These are phyloP conservation scores for Basipetospora chlamydospora DNA, from an alignment of 2,329 filamentous ascomycete genomes.

Conservation along the genomic window DNA sequence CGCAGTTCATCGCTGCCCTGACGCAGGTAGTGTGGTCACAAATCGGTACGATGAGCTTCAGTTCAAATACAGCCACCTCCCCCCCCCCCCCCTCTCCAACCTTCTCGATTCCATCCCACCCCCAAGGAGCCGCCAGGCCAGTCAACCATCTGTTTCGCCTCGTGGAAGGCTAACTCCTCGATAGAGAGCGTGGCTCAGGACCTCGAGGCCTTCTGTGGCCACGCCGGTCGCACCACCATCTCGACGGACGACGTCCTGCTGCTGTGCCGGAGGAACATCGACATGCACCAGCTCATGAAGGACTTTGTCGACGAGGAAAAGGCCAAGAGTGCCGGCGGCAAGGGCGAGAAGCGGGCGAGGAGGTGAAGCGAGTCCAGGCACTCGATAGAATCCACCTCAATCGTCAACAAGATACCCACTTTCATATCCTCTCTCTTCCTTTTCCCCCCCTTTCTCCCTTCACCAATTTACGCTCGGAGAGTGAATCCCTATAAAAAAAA, in stretches of 20 bases:
- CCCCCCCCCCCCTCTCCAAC: background rate
- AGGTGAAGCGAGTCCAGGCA: background rate
- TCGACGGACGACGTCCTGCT: constrained; percentile 79
- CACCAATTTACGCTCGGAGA: too few species aligned
- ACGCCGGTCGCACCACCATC: constrained; percentile 69
- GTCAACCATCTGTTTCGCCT: too few species aligned
- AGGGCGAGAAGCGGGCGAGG: constrained; percentile 3
- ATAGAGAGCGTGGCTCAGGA: constrained; percentile 42
- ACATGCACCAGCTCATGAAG: constrained; percentile 62
- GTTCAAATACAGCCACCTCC: background rate
- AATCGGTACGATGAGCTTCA: constrained; percentile 58
- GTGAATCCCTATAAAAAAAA: too few species aligned
- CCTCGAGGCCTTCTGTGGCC: constrained; percentile 46
- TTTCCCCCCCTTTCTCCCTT: too few species aligned
- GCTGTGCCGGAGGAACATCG: constrained; percentile 74
- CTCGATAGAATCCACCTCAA: too few species aligned
- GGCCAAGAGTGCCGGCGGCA: constrained; percentile 19
- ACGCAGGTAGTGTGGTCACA: constrained; percentile 82
- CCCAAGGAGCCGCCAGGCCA: too few species aligned
- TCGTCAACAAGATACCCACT: too few species aligned
- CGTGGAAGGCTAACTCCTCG: background rate
- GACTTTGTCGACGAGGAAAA: constrained; percentile 49
- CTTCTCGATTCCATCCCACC: background rate
- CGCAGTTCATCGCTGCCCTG: constrained; percentile 75
- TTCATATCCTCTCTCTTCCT: too few species aligned